phyloP scores from a whole-genome alignment of 108 stramenopile genomes.

The Stephanodiscus minutulus region DNA sequence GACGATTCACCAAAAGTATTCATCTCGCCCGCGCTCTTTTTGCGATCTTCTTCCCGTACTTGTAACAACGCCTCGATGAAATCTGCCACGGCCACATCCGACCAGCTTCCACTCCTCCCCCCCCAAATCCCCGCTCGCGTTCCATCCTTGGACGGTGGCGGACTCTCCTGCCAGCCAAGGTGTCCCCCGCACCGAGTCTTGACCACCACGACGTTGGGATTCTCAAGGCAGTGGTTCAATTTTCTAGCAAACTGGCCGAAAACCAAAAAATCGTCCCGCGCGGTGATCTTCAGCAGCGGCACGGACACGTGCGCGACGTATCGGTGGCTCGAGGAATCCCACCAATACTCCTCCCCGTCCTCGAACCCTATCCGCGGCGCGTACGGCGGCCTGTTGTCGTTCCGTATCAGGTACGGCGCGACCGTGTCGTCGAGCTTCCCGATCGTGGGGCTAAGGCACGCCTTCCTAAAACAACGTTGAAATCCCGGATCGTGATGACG shows the following conservation, averaged over 20 bases:
- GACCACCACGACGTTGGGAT: constrained; percentile 83
- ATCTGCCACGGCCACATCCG: constrained; percentile 78
- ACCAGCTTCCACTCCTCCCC: constrained; percentile 75
- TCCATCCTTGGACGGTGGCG: constrained; percentile 42
- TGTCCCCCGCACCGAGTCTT: constrained; percentile 88
- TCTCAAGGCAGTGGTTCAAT: constrained; percentile 66
- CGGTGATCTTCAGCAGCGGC: constrained; percentile 72
- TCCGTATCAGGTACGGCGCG: constrained; percentile 68
- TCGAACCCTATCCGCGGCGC: constrained; percentile 62
- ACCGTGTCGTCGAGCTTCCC: constrained; percentile 65
- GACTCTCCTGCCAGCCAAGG: constrained; percentile 86
- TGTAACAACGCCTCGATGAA: constrained; percentile 79
- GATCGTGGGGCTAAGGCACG: constrained; percentile 59
- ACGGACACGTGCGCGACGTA: constrained; percentile 73
- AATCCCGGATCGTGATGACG: constrained; percentile 59
- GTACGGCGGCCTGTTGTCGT: constrained; percentile 71
- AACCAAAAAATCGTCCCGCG: constrained; percentile 82
- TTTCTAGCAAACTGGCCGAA: constrained; percentile 55
- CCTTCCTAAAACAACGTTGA: constrained; percentile 52
- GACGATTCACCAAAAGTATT: not conserved
- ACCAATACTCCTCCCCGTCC: constrained; percentile 73
- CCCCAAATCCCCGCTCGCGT: constrained; percentile 15
- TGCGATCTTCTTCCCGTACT: constrained; percentile 40
- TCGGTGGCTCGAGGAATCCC: constrained; percentile 69
- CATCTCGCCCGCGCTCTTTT: constrained; percentile 7